A percentile compares a stretch with the other conserved stretches of the same genome.
Evolutionary conservation across 140 eudicot species (phyloP).

Genomic region (Senecio squalidus): DNA sequence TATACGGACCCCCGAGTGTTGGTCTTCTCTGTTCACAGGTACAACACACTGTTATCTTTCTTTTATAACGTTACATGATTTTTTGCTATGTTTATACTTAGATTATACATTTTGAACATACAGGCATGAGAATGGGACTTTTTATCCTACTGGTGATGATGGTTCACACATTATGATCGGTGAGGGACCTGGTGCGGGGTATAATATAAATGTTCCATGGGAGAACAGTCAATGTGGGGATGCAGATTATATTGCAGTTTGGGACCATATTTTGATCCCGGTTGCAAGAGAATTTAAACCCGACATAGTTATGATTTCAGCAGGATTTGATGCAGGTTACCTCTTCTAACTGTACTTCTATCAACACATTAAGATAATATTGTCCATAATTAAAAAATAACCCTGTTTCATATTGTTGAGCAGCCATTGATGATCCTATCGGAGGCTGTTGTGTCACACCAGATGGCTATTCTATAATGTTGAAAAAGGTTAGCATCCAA

Average conservation of each 20-base stretch:
- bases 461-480: constrained; percentile 63
- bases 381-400: not conserved
- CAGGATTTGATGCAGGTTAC: constrained; percentile 91
- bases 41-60: not conserved
- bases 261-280: constrained; percentile 71
- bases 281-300: constrained; percentile 79
- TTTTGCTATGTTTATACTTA: not conserved
- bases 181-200: constrained; percentile 65
- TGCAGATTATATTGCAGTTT: constrained; percentile 41
- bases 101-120: not conserved
- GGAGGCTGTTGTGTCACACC: constrained; percentile 78
- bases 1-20: constrained; percentile 79
- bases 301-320: constrained; percentile 63
- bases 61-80: not conserved
- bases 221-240: constrained; percentile 64
- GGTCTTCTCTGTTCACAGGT: constrained; percentile 60
- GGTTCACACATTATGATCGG: constrained; percentile 66
- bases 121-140: constrained; percentile 62
- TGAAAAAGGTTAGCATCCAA: constrained; percentile 50
- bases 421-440: constrained; percentile 78
- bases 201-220: constrained; percentile 81
- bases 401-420: constrained; percentile 6
- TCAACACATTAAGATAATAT: not conserved
- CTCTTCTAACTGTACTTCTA: not conserved
- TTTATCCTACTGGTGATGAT: constrained; percentile 65